Percentiles rank a stretch among this genome's conserved stretches.
Evolutionary conservation across 2,329 filamentous ascomycete species (phyloP).

Genomic region (Paraconiothyrium sp.): DNA sequence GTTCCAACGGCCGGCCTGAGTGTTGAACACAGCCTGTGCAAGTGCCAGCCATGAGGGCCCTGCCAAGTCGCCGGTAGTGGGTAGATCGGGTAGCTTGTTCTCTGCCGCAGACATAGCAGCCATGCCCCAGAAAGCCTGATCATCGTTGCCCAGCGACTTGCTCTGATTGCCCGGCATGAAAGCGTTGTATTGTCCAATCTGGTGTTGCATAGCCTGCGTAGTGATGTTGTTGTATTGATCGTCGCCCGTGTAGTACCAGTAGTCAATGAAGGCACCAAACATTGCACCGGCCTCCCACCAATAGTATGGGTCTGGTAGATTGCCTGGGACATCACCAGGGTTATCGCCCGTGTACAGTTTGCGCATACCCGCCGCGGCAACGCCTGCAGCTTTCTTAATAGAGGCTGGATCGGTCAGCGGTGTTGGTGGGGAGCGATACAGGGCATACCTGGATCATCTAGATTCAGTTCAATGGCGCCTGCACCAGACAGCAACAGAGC

Average conservation of each 20-base stretch:
- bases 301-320: conserved; percentile 58
- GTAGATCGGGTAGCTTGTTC: conserved; percentile 55
- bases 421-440: conserved; percentile 5
- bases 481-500: conserved; percentile 42
- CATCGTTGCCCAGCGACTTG: conserved; percentile 62
- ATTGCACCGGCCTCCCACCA: conserved; percentile 56
- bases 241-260: conserved; percentile 56
- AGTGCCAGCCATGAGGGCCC: conserved; percentile 72
- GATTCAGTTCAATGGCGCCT: conserved; percentile 44
- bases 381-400: conserved; percentile 68
- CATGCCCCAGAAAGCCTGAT: conserved; percentile 68
- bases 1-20: conserved; percentile 76
- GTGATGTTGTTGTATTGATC: conserved; percentile 51
- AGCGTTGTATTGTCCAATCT: conserved; percentile 76
- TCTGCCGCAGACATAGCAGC: conserved; percentile 68
- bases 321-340: conserved; percentile 67
- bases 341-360: conserved; percentile 71
- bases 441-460: conserved; percentile 39
- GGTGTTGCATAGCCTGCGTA: conserved; percentile 71
- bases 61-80: conserved; percentile 48
- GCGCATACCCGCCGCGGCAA: conserved; percentile 69
- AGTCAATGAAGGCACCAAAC: conserved; percentile 52
- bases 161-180: conserved; percentile 82
- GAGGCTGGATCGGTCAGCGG: conserved; percentile 60
- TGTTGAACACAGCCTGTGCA: conserved; percentile 77